Evolutionary conservation across 805 yeast genomes (phyloP).

Genomic region (Candida ulmi): DNA sequence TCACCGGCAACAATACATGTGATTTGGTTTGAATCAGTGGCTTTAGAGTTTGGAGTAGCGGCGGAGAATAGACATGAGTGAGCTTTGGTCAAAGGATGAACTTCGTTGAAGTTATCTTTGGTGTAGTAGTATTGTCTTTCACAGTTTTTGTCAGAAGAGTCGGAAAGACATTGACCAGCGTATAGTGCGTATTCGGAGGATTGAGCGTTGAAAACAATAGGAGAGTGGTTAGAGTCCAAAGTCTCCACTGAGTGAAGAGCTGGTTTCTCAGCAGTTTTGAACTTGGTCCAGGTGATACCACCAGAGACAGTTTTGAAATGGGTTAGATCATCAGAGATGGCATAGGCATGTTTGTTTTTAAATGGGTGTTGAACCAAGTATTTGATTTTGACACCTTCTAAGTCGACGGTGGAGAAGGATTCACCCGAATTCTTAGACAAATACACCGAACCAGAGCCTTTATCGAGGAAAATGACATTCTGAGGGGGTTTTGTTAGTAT

Average conservation of each 20-base stretch:
- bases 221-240: slow-evolving; percentile 15
- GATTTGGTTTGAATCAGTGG: slow-evolving; percentile 28
- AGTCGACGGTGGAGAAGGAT: slow-evolving; percentile 34
- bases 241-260: slow-evolving; percentile 20
- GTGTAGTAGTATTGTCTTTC: slow-evolving; percentile 35
- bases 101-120: slow-evolving; percentile 36
- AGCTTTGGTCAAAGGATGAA: slow-evolving; percentile 22
- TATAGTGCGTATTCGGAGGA: slow-evolving; percentile 32
- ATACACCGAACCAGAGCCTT: slow-evolving; percentile 28
- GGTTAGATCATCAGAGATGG: slow-evolving; percentile 25
- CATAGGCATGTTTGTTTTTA: slow-evolving; percentile 33
- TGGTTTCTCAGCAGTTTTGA: slow-evolving; percentile 26
- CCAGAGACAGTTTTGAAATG: slow-evolving; percentile 36
- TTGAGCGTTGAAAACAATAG: slow-evolving; percentile 33
- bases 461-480: slow-evolving; percentile 16
- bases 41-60: slow-evolving; percentile 19
- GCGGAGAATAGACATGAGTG: slow-evolving; percentile 28
- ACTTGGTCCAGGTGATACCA: slow-evolving; percentile 37
- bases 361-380: slow-evolving; percentile 33
- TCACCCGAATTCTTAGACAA: slow-evolving; percentile 43
- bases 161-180: slow-evolving; percentile 31
- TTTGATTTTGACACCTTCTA: slow-evolving; percentile 29
- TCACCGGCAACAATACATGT: slow-evolving; percentile 41
- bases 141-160: slow-evolving; percentile 25
- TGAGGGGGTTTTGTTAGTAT: background rate